Evolutionary conservation across 805 yeast genomes (phyloP), one percentile per base, ranked within the genome.

Genomic region (Kluyveromyces nonfermentans): DNA sequence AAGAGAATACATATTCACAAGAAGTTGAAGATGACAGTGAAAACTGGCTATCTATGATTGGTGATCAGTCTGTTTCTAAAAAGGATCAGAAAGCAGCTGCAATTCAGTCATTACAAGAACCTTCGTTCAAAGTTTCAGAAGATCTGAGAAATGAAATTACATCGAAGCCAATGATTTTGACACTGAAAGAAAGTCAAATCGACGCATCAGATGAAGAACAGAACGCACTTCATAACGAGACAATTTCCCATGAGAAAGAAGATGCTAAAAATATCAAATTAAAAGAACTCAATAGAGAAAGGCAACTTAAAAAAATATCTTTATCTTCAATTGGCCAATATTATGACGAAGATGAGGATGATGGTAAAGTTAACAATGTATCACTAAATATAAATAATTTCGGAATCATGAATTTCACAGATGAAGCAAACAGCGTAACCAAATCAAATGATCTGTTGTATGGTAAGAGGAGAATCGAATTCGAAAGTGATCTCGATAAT

Each of bases 131-230:
- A 33, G 65, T 80, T 2, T 74, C 70, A 0, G 84, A 79, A n/a
- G 72, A 71, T n/a, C 53, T 79, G 9, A 50, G 54, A 2, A 53
- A 57, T 12, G 50, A 71, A 1, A 50, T 62, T n/a, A 67, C 69
- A 6, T 74, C 68, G 1, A 57, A 63, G 4, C 71, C 67, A 21
- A 65, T 71, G 4, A 65, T 82, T 2, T 62, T 84, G 41, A 82
- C 88, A 0, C 63, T 83, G 40, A 71, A 76, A 64, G 73, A 64
- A 28, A 59, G 59, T 15, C 64, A 59, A 8, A 64, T 64, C 4
- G 65, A 59, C 12, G 60, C 55, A 37, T 60, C 49, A 34, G 43
- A 53, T 8, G 54, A 47, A 33, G 59, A 39, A 43, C 63, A 46
- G 18, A 61, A 55, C 42, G 48, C 52, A 7, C 49, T 61, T 17